Base-by-base conservation (phyloP, 495 filamentous ascomycete species). In the Penicillium diatomitis region DNA sequence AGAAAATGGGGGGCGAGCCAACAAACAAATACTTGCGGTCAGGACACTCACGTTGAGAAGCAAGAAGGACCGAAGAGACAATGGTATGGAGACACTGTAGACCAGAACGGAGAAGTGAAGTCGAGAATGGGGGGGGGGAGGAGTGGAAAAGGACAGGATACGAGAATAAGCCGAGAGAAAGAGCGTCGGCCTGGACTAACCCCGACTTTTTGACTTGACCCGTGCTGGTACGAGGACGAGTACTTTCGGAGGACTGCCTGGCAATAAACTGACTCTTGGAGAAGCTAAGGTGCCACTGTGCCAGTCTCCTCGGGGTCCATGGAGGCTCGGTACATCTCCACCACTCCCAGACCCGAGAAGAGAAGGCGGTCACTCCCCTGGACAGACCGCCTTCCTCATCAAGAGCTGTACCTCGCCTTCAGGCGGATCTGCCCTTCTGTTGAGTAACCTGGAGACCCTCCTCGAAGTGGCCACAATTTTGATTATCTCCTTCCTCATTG, bases 1-100 rank as follows among this genome's bases (percentile, higher is more conserved):
- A 3, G 38, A n/a, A 41, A 31, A 32, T 4, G 8, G 4, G 10
- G 9, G 12, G 20, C 20, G 20, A 20, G 20, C 20, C 20, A 20
- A 20, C 20, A 20, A 20, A 20, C 20, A 20, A 20, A 20, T 20
- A 20, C 20, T 20, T 20, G 20, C 20, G 20, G 20, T 20, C 20
- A 1, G 34, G 34, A 38, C 30, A 49, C 47, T 49, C 47, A 49
- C 47, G 46, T 46, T 36, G 34, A 41, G 40, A 42, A 40, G 36
- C 28, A 54, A 39, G 38, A 52, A 38, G 41, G 30, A 47, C 44
- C 45, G 51, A 52, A 34, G 35, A 48, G 47, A 31, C 48, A 44
- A 28, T 32, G 27, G 39, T 32, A 36, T 4, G 47, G 6, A n/a
- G 35, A 28, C 30, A 42, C 46, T 40, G 31, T 42, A 50, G 40